Base-by-base conservation (phyloP, 495 filamentous ascomycete species). In the Aspergillus panamensis region DNA sequence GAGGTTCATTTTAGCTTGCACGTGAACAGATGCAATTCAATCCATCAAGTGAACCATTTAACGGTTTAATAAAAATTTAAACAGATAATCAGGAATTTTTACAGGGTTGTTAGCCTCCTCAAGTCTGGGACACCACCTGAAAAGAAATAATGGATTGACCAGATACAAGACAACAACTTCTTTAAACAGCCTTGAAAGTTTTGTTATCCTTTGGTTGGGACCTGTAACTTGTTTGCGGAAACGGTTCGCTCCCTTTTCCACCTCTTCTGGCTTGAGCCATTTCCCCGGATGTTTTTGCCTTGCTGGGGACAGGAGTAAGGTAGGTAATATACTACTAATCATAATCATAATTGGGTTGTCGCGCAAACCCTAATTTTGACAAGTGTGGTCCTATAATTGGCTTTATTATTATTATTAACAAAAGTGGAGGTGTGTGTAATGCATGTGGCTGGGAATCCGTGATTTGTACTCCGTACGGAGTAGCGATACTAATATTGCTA, bases 231-330 rank as follows among this genome's bases (percentile, higher is more conserved):
- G 25, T 25, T 25, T 51, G 14, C 35, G n/a, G 9, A 8, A 8
- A 29, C 29, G 20, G 30, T 39, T 12, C 35, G 10, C 10, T 13
- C 2, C 8, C 35, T 13, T 39, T 4, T 39, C 35, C 35, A 39
- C 35, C 50, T 58, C 54, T 58, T 62, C 55, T 51, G n/a, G n/a
- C n/a, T n/a, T n/a, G 13, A 58, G 60, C 51, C 19, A 62, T 33
- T 51, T 25, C 29, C 44, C 60, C 60, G 60, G 55, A 55, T 49
- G 21, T 17, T 56, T 16, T 48, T 50, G 44, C 55, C 44, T 55
- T 58, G 40, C 53, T 52, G 47, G 47, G 19, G 13, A 13, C 3
- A 30, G 10, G 35, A 39, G 10, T 5, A 8, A 13, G 33, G 13
- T 35, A 13, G 33, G 33, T 35, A 39, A 39, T 10, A 39, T 25